phyloP scores from a whole-genome alignment of 2,329 filamentous ascomycete genomes.

The Cercospora sesami region DNA sequence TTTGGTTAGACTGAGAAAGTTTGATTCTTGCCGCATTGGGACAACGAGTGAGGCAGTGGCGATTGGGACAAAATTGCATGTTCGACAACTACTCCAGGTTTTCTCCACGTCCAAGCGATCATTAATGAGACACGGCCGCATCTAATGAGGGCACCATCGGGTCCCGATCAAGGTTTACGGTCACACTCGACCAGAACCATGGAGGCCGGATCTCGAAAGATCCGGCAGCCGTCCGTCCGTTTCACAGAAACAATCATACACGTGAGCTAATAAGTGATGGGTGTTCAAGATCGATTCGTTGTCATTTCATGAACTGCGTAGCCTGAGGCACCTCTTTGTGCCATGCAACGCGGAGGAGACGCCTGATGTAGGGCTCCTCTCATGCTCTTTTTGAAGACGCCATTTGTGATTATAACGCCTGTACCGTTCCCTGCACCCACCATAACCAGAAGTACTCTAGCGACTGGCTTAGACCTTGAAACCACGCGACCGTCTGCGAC shows the following conservation, averaged over 20 bases:
- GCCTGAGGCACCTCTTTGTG: conserved; percentile 11
- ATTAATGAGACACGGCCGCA: background rate
- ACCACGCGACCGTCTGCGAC: conserved; percentile 94
- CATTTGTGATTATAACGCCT: conserved; percentile 20
- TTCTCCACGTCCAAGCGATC: background rate
- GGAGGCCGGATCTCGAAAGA: conserved; percentile 2
- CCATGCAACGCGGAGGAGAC: conserved; percentile 15
- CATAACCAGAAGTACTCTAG: conserved; percentile 15
- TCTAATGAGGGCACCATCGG: background rate
- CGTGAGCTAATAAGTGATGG: background rate
- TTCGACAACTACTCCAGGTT: background rate
- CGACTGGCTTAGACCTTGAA: conserved; percentile 90
- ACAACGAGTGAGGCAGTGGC: background rate
- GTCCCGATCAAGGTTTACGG: background rate
- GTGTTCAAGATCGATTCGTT: conserved; percentile 15
- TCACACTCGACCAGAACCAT: background rate
- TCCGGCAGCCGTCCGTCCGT: conserved; percentile 2
- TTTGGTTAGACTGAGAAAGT: background rate
- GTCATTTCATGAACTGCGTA: conserved; percentile 29
- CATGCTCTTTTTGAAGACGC: conserved; percentile 21
- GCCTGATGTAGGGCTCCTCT: conserved; percentile 14
- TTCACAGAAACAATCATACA: background rate
- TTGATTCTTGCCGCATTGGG: conserved; percentile 6
- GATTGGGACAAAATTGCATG: background rate
- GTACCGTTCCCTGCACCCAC: conserved; percentile 20